These are phyloP conservation scores for Phytophthora tentaculata DNA, from an alignment of 352 stramenopile species.

Conservation along the genomic window DNA sequence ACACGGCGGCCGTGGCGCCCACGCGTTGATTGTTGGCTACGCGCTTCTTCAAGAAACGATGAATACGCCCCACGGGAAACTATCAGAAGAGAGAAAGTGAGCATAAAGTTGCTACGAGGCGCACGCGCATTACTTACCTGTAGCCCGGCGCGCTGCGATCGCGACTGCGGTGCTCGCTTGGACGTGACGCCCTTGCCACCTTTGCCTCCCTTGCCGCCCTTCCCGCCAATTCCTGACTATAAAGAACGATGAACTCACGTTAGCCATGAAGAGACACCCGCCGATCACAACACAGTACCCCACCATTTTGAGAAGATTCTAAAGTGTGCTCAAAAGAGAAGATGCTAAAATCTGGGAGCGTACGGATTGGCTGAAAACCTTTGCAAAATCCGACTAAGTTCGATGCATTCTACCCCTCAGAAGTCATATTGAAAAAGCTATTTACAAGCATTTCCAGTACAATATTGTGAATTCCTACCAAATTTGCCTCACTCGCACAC, in stretches of 20 bases:
- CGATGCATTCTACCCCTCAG: no score
- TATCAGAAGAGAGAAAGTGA: constrained; percentile 39
- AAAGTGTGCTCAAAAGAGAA: neutral
- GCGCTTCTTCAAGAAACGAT: constrained; percentile 99
- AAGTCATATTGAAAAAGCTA: no score
- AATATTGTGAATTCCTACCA: no score
- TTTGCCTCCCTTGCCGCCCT: constrained; percentile 98
- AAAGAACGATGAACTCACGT: constrained; percentile 14
- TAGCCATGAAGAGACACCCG: constrained; percentile 9
- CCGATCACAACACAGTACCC: constrained; percentile 9
- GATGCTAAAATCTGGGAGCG: no score
- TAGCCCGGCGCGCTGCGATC: constrained; percentile 97
- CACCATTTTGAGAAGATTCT: constrained; percentile 6
- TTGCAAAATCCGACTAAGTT: no score
- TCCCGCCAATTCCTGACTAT: constrained; percentile 90
- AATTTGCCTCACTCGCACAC: no score
- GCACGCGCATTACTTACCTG: constrained; percentile 66
- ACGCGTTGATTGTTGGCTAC: constrained; percentile 99
- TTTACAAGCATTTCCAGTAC: no score
- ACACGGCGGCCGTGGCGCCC: constrained; percentile 99
- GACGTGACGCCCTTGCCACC: constrained; percentile 98
- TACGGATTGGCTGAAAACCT: neutral
- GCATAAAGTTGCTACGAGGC: neutral
- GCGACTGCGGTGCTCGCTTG: constrained; percentile 99
- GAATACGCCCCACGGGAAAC: constrained; percentile 99